Evolutionary conservation across 1,139 yeast species (phyloP).

Genomic region (Zygosaccharomyces pseudobailii): DNA sequence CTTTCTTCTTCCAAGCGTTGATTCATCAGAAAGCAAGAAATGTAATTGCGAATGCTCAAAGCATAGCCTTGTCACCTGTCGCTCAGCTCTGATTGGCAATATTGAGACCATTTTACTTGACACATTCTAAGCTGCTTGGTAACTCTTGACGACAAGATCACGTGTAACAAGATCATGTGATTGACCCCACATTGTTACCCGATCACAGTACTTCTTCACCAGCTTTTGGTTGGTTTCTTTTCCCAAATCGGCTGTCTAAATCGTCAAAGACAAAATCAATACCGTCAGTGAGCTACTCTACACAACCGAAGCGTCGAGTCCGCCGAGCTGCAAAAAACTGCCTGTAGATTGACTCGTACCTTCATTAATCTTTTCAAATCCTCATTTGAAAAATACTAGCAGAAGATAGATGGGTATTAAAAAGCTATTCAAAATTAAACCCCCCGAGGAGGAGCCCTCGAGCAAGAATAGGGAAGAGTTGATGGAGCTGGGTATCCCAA

Average conservation of each 20-base stretch:
- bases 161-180: neutral
- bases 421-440: slow-evolving; percentile 53
- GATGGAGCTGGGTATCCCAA: slow-evolving; percentile 49
- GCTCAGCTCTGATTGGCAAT: no score
- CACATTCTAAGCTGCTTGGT: neutral
- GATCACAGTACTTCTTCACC: neutral
- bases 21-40: no score
- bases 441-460: slow-evolving; percentile 56
- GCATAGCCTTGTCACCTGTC: no score
- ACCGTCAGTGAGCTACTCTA: no score
- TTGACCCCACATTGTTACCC: neutral
- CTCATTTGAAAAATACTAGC: neutral
- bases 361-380: neutral
- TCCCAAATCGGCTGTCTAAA: neutral
- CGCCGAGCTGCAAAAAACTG: no score
- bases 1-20: no score
- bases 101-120: no score
- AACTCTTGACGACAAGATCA: neutral
- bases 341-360: no score
- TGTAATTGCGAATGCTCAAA: no score
- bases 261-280: neutral
- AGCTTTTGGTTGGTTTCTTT: neutral
- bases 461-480: slow-evolving; percentile 50
- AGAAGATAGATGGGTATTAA: slow-evolving; percentile 29
- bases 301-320: no score